A percentile compares a stretch with the other conserved stretches of the same genome.
Conservation (phyloP, 2,329 filamentous ascomycete genomes). For the Monosporascus cannonballus region DNA sequence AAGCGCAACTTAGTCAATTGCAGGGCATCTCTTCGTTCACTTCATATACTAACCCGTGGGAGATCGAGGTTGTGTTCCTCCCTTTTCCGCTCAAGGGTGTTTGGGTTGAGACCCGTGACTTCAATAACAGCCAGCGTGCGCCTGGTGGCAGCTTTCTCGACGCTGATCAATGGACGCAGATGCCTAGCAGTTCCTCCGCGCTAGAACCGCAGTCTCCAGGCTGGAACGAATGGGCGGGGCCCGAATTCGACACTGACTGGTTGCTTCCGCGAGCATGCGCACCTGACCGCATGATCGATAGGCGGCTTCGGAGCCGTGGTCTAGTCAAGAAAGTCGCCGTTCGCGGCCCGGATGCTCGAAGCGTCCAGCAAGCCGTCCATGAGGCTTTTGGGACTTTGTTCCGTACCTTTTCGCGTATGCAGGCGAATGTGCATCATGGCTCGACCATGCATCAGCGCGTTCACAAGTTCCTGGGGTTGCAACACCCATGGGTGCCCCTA, state of each 20-base stretch:
- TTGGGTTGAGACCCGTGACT: constrained; percentile 46
- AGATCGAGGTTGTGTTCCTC: constrained; percentile 69
- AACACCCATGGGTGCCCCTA: constrained; percentile 66
- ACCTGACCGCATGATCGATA: constrained; percentile 55
- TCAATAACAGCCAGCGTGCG: constrained; percentile 30
- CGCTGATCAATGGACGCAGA: constrained; percentile 49
- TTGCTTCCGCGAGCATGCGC: constrained; percentile 64
- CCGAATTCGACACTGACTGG: constrained; percentile 50
- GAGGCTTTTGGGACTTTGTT: constrained; percentile 56
- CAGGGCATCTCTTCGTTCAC: constrained; percentile 51
- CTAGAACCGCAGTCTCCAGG: constrained; percentile 43
- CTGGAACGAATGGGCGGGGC: constrained; percentile 40
- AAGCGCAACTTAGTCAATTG: constrained; percentile 47
- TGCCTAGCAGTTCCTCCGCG: constrained; percentile 40
- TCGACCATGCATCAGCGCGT: constrained; percentile 28
- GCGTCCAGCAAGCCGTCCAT: constrained; percentile 59
- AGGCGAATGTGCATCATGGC: constrained; percentile 24
- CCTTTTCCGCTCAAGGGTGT: constrained; percentile 58
- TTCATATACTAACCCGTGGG: constrained; percentile 60
- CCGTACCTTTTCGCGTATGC: constrained; percentile 34
- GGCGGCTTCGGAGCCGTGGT: constrained; percentile 69
- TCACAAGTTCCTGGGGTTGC: constrained; percentile 52
- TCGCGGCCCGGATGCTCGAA: constrained; percentile 57
- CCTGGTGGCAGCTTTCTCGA: constrained; percentile 24
- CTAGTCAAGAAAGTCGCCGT: constrained; percentile 60